phyloP scores from a whole-genome alignment of 2,329 filamentous ascomycete genomes.

The Cladobotryum mycophilum region DNA sequence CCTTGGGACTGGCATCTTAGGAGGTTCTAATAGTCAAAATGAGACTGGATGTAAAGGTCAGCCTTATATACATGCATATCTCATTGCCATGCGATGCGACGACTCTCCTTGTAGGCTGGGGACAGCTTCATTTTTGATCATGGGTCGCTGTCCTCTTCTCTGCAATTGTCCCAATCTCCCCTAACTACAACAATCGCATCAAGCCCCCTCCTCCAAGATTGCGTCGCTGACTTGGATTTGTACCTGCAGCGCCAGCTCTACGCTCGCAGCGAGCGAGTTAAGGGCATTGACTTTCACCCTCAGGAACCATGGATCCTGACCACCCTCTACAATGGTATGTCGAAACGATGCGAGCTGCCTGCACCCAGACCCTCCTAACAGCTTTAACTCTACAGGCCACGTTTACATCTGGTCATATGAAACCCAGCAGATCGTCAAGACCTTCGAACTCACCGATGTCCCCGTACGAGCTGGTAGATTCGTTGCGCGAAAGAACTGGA shows the following conservation, averaged over 20 bases:
- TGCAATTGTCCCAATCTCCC: not conserved
- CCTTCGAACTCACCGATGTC: constrained; percentile 97
- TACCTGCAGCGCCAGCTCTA: constrained; percentile 38
- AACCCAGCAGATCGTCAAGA: constrained; percentile 94
- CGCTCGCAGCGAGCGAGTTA: constrained; percentile 90
- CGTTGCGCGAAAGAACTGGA: constrained; percentile 98
- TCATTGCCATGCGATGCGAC: not conserved
- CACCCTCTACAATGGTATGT: constrained; percentile 86
- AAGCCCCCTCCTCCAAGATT: not conserved
- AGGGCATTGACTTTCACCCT: constrained; percentile 94
- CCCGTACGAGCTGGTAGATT: constrained; percentile 95
- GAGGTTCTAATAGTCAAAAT: constrained; percentile 22
- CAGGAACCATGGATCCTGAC: constrained; percentile 96
- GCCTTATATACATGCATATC: constrained; percentile 11
- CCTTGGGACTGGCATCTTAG: constrained; percentile 3
- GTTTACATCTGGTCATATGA: constrained; percentile 99
- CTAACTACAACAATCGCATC: not conserved
- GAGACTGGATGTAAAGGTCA: constrained; percentile 39
- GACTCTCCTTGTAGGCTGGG: too few relatives aligned
- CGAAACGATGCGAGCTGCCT: not conserved
- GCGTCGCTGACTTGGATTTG: not conserved
- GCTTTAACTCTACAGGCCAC: constrained; percentile 55
- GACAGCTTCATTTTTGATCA: too few relatives aligned
- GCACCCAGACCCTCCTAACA: not conserved
- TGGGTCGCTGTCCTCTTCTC: too few relatives aligned